Percentiles rank a stretch among this genome's conserved stretches.
These are phyloP conservation scores for Extremus antarcticus DNA, from an alignment of 495 filamentous ascomycete genomes.

Conservation along the genomic window DNA sequence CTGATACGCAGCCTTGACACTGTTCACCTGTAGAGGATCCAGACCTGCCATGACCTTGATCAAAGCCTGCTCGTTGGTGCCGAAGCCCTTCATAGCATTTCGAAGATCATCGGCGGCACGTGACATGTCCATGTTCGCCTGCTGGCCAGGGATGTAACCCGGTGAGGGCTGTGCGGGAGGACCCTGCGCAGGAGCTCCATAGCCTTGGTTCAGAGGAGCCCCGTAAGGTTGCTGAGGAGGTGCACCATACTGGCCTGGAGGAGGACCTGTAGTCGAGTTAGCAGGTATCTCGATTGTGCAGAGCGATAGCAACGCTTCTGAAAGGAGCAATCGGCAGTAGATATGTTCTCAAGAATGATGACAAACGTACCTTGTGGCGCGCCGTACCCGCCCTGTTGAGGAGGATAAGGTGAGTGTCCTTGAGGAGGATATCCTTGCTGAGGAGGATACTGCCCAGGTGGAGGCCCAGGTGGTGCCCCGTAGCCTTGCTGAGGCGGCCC, in stretches of 20 bases:
- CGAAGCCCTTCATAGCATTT: conserved; percentile 83
- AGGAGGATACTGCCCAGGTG: conserved; percentile 1
- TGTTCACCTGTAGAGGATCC: conserved; percentile 61
- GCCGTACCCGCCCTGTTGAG: conserved; percentile 10
- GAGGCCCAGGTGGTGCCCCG: conserved; percentile 9
- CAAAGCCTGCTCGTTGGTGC: conserved; percentile 69
- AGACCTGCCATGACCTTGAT: conserved; percentile 54
- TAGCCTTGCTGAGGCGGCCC: conserved; percentile 7
- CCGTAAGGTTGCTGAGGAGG: conserved; percentile 11
- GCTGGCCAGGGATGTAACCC: conserved; percentile 22
- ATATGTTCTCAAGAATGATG: too few species aligned
- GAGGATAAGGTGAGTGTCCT: conserved; percentile 6
- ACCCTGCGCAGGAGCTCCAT: conserved; percentile 1
- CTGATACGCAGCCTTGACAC: conserved; percentile 56
- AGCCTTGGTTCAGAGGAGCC: conserved; percentile 5
- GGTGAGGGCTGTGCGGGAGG: conserved; percentile 21
- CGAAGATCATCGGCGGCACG: conserved; percentile 58
- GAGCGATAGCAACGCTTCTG: too few species aligned
- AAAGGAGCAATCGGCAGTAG: neutral
- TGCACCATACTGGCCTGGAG: conserved; percentile 4
- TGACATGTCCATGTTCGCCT: conserved; percentile 20
- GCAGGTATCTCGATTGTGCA: too few species aligned
- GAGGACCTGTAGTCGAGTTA: neutral
- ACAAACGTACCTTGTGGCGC: conserved; percentile 7
- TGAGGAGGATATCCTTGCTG: conserved; percentile 3